Evolutionary conservation across 306 rosid species (phyloP).

Genomic region (Senna siamea): DNA sequence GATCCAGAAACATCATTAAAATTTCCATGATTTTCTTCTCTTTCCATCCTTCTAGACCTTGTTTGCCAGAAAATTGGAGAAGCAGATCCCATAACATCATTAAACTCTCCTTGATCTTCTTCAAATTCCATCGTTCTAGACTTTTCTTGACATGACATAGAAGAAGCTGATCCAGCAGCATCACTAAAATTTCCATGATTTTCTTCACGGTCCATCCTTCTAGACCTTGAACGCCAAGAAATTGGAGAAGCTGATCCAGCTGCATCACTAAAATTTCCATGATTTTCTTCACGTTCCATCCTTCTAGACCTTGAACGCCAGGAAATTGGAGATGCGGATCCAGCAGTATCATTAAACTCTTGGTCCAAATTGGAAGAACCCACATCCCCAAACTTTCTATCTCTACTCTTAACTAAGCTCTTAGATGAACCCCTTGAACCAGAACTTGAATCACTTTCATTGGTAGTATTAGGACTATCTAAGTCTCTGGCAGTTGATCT

Average conservation of each 20-base stretch:
- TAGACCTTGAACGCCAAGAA: conserved; percentile 56
- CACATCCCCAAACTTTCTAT: conserved; percentile 54
- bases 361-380: conserved; percentile 56
- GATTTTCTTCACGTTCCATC: conserved; percentile 46
- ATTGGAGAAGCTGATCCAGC: conserved; percentile 53
- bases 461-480: conserved; percentile 43
- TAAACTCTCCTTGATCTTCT: conserved; percentile 42
- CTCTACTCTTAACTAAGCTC: conserved; percentile 42
- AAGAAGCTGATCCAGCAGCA: conserved; percentile 47
- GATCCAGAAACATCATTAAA: conserved; percentile 50
- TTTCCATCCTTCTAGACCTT: conserved; percentile 50
- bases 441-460: conserved; percentile 63
- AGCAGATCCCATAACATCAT: conserved; percentile 51
- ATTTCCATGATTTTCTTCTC: conserved; percentile 1
- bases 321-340: conserved; percentile 49
- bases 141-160: conserved; percentile 50
- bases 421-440: conserved; percentile 60
- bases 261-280: conserved; percentile 45
- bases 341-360: conserved; percentile 48
- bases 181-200: conserved; percentile 42
- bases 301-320: conserved; percentile 50
- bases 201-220: conserved; percentile 41
- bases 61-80: conserved; percentile 58
- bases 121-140: conserved; percentile 50
- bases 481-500: conserved; percentile 47